A percentile compares a stretch with the other conserved stretches of the same genome.
phyloP scores from a whole-genome alignment of 2,329 filamentous ascomycete genomes.

The Sporothrix euskadiensis region DNA sequence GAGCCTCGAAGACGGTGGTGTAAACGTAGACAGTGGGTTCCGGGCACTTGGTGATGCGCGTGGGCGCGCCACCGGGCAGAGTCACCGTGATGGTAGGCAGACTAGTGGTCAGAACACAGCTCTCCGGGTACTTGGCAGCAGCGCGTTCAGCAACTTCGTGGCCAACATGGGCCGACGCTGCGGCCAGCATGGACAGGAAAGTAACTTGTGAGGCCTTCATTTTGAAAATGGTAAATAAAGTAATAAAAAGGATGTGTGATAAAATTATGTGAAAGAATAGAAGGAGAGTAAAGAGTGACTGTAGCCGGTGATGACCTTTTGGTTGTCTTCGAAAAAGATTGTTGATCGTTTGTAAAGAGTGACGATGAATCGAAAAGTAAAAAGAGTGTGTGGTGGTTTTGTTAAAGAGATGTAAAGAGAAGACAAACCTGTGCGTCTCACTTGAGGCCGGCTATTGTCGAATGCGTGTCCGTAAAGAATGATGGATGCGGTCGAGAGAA shows the following conservation, averaged over 20 bases:
- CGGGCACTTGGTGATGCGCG: slow-evolving; percentile 23
- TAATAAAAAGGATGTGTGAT: neutral
- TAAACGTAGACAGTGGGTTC: slow-evolving; percentile 28
- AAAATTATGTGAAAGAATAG: slow-evolving; percentile 8
- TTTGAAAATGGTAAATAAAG: neutral
- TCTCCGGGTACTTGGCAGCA: slow-evolving; percentile 10
- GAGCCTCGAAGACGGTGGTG: slow-evolving; percentile 26
- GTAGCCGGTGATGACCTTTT: neutral
- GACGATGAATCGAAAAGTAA: slow-evolving; percentile 11
- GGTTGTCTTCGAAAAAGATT: neutral
- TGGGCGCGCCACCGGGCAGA: neutral
- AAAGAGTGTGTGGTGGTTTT: slow-evolving; percentile 15
- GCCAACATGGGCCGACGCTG: slow-evolving; percentile 20
- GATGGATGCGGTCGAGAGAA: slow-evolving; percentile 9
- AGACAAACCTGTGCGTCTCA: slow-evolving; percentile 26
- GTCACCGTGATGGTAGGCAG: slow-evolving; percentile 30
- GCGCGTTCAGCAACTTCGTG: neutral
- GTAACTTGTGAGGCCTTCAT: slow-evolving; percentile 27
- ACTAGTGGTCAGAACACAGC: slow-evolving; percentile 28
- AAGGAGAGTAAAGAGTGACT: neutral
- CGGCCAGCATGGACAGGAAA: slow-evolving; percentile 24
- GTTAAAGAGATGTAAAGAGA: neutral
- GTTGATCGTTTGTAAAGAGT: slow-evolving; percentile 1
- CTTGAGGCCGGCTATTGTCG: slow-evolving; percentile 23
- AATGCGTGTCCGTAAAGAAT: slow-evolving; percentile 7